Conservation (phyloP, 2,329 filamentous ascomycete species). For the Pseudogymnoascus destructans region DNA sequence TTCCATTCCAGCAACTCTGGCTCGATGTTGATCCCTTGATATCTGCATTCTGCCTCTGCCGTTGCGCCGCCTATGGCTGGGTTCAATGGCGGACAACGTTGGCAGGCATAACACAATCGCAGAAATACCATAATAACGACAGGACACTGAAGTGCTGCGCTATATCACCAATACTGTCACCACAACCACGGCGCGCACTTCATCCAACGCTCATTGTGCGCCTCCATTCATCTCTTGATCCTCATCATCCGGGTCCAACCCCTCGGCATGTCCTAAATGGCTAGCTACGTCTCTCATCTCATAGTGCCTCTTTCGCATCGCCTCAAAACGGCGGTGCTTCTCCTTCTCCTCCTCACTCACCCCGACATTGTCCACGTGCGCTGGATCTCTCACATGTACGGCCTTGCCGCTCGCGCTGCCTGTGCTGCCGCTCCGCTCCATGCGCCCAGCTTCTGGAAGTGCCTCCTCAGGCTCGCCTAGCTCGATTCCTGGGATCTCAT, state of each 20-base stretch:
- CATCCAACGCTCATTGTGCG: constrained; percentile 13
- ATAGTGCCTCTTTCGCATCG: constrained; percentile 90
- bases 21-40: not conserved
- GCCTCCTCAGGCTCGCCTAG: constrained; percentile 83
- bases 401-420: constrained; percentile 44
- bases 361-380: constrained; percentile 39
- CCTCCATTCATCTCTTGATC: constrained; percentile 37
- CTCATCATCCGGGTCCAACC: constrained; percentile 46
- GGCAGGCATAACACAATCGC: not conserved
- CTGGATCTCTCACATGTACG: constrained; percentile 62
- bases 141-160: not conserved
- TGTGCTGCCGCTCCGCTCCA: constrained; percentile 23
- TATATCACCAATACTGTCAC: not conserved
- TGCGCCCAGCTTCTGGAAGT: constrained; percentile 37
- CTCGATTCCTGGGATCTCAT: constrained; percentile 84
- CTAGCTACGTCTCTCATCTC: constrained; percentile 94
- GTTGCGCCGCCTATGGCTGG: not conserved
- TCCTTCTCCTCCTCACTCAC: constrained; percentile 62
- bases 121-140: not conserved
- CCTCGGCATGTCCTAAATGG: constrained; percentile 65
- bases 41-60: not conserved
- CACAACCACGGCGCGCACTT: not conserved
- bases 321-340: constrained; percentile 86
- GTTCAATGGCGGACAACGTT: not conserved
- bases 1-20: not conserved